phyloP scores from a whole-genome alignment of 257 asterid species.

The Marsdenia floribunda region DNA sequence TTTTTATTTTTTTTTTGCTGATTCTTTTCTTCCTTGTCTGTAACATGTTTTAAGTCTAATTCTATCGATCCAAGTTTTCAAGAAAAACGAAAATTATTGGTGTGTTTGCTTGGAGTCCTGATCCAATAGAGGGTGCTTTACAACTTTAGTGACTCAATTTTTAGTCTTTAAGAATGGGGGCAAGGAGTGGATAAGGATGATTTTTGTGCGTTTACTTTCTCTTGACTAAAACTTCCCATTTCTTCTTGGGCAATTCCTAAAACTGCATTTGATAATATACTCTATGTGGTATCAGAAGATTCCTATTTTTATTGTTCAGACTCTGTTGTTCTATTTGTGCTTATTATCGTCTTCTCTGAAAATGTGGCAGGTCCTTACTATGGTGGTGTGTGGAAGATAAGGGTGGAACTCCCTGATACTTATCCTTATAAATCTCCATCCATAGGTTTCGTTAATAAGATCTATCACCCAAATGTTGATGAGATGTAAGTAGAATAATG shows the following conservation, averaged over 20 bases:
- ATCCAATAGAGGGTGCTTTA: neutral
- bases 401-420: slow-evolving; percentile 97
- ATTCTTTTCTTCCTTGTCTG: slow-evolving; percentile 1
- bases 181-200: neutral
- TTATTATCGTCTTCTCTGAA: neutral
- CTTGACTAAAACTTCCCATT: neutral
- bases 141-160: neutral
- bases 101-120: neutral
- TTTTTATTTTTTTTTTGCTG: slow-evolving; percentile 22
- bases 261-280: neutral
- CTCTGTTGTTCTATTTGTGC: neutral
- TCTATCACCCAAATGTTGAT: slow-evolving; percentile 97
- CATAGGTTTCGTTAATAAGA: slow-evolving; percentile 85
- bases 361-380: slow-evolving; percentile 73
- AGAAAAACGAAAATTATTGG: too few species aligned
- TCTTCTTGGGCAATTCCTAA: neutral
- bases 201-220: neutral
- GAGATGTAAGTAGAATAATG: slow-evolving; percentile 57
- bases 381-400: slow-evolving; percentile 96
- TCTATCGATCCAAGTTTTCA: neutral
- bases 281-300: neutral
- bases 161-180: neutral
- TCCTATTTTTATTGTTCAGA: neutral
- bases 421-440: slow-evolving; percentile 98
- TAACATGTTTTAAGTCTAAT: neutral